A percentile compares a stretch with the other conserved stretches of the same genome.
These are phyloP conservation scores for Ophiostoma ulmi DNA, from an alignment of 2,329 filamentous ascomycete species.

Conservation along the genomic window DNA sequence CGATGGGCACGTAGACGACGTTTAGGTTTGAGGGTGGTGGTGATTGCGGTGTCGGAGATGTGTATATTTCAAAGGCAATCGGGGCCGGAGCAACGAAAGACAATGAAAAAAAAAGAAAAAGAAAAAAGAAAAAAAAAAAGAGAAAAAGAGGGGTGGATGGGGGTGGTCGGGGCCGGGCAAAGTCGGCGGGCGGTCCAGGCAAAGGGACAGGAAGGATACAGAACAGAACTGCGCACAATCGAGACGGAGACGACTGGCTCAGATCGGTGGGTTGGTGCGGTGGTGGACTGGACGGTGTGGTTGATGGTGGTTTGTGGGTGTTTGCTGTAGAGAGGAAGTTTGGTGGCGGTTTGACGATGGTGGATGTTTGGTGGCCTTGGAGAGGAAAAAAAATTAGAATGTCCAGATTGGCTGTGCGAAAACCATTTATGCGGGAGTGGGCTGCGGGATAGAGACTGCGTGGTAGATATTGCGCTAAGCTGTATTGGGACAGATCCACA, in stretches of 20 bases:
- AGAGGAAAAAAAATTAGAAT: conserved; percentile 26
- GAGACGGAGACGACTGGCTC: conserved; percentile 18
- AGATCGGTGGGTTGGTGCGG: conserved; percentile 5
- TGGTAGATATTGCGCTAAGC: conserved; percentile 1
- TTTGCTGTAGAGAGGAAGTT: neutral
- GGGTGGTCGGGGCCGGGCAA: conserved; percentile 10
- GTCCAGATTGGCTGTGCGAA: conserved; percentile 25
- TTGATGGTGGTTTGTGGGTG: conserved; percentile 12
- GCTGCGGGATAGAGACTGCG: neutral
- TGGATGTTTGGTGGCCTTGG: conserved; percentile 5
- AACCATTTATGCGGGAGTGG: conserved; percentile 27
- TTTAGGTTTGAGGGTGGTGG: neutral
- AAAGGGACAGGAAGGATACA: neutral
- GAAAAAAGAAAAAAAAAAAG: conserved; percentile 8
- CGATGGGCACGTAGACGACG: conserved; percentile 32
- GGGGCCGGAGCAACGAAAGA: conserved; percentile 11
- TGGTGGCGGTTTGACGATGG: conserved; percentile 7
- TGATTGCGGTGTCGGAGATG: conserved; percentile 20
- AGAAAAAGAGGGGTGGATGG: conserved; percentile 12
- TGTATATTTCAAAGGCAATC: conserved; percentile 8
- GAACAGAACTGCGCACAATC: conserved; percentile 19
- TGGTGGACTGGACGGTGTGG: neutral
- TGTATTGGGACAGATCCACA: conserved; percentile 12
- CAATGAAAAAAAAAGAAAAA: neutral
- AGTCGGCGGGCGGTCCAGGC: conserved; percentile 6